Percentiles rank a stretch among this genome's conserved stretches.
Evolutionary conservation across 73 alveolate species (phyloP).

Genomic region (Durusdinium trenchii): DNA sequence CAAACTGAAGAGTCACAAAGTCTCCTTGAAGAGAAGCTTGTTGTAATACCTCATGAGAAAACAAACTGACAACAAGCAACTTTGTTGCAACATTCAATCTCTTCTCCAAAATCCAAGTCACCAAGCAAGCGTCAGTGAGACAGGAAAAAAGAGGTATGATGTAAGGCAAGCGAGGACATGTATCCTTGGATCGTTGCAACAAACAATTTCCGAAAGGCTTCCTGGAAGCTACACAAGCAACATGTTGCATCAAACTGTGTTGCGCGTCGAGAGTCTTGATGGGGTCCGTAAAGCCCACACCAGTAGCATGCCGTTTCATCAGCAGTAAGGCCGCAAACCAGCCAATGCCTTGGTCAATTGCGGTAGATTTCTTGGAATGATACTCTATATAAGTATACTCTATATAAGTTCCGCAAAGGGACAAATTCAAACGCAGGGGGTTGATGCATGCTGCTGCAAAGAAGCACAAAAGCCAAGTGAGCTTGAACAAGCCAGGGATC

Average conservation of each 20-base stretch:
- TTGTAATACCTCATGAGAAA: no score
- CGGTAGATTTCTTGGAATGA: no score
- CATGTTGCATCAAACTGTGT: no score
- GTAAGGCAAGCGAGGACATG: constrained; percentile 76
- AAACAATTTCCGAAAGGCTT: no score
- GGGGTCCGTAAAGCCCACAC: constrained; percentile 74
- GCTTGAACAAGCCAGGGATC: neutral
- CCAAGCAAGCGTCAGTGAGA: constrained; percentile 31
- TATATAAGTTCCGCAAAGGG: no score
- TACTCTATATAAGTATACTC: no score
- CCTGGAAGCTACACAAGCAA: no score
- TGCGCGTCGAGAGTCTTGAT: constrained; percentile 60
- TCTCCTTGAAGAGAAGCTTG: neutral
- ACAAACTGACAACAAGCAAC: no score
- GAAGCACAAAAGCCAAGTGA: constrained; percentile 6
- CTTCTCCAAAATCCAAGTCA: no score
- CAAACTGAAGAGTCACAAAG: neutral
- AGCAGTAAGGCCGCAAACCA: constrained; percentile 51
- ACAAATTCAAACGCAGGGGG: no score
- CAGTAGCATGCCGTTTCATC: constrained; percentile 65
- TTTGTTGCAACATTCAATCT: no score
- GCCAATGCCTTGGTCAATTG: neutral
- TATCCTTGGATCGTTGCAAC: neutral
- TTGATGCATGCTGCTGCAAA: no score
- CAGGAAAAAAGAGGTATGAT: constrained; percentile 47